A percentile compares a stretch with the other conserved stretches of the same genome.
phyloP scores from a whole-genome alignment of 768 basidiomycete genomes.

The Boletus huronensis region DNA sequence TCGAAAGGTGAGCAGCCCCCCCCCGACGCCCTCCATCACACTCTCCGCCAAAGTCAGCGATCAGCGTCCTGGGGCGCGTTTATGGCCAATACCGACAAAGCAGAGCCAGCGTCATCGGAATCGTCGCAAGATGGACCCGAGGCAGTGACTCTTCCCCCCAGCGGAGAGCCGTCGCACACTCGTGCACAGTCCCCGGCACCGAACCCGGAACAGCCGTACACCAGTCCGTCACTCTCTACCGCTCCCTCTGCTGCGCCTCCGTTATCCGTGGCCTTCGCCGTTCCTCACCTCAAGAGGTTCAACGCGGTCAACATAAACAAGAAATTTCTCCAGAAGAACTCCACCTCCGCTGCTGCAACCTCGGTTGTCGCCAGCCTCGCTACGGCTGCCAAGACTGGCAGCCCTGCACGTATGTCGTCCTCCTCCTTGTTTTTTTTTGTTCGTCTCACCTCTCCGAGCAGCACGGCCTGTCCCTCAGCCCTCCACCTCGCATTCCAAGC shows the following conservation, averaged over 20 bases:
- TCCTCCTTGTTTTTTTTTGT: not conserved
- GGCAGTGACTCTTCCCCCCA: conserved; percentile 5
- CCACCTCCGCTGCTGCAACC: conserved; percentile 49
- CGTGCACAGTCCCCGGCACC: conserved; percentile 19
- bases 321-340: conserved; percentile 92
- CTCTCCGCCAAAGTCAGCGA: conserved; percentile 13
- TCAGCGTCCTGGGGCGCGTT: conserved; percentile 70
- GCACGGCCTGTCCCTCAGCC: conserved; percentile 57
- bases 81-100: conserved; percentile 68
- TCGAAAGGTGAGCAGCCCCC: conserved; percentile 7
- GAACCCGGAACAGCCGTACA: conserved; percentile 9
- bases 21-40: not conserved
- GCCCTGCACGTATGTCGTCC: conserved; percentile 48
- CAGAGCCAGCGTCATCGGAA: conserved; percentile 44
- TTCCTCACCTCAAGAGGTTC: conserved; percentile 77
- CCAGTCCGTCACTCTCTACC: conserved; percentile 8
- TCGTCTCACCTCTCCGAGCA: conserved; percentile 27
- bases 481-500: conserved; percentile 64
- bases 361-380: conserved; percentile 42
- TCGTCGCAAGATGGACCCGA: conserved; percentile 29
- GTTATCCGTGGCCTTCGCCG: conserved; percentile 19
- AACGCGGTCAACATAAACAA: conserved; percentile 91
- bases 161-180: conserved; percentile 3
- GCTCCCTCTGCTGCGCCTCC: conserved; percentile 7
- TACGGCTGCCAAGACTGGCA: conserved; percentile 45